Base-by-base conservation (phyloP, 2,329 filamentous ascomycete genomes). In the Beauveria sp. region DNA sequence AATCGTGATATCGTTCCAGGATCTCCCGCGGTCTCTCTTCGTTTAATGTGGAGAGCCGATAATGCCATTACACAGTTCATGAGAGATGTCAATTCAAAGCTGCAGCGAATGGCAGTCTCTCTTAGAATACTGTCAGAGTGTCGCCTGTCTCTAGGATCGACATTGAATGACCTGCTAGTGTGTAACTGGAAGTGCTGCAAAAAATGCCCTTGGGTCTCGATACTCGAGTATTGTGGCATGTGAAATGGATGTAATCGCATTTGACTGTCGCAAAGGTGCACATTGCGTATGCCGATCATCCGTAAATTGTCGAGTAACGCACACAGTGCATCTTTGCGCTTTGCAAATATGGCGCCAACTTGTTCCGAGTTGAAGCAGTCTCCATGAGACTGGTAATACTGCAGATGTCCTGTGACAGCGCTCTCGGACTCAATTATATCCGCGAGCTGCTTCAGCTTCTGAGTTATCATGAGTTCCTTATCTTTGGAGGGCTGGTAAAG, bases 91-190 rank as follows among this genome's bases (percentile, higher is more conserved):
- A 24, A 59, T 20, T 58, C 16, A 6, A 45, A 47, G n/a, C 34
- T 50, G 20, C 22, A 22, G 10, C 18, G 16, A n/a, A 52, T 12
- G 22, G 47, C 38, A 18, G 20, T 46, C 45, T 24, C 42, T 24
- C 45, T 28, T 9, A 59, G 49, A 24, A 59, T 43, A 10, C 12
- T 30, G 47, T 52, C 47, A n/a, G 57, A 52, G 40, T 52, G 18
- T 16, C 38, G 38, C 18, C 45, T 6, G n/a, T 52, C 47, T 20
- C 7, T 28, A 9, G 57, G 47, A 30, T 52, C 57, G 26, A 45
- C 47, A 28, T 59, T 59, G 28, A 59, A 59, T 16, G 57, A 50
- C 22, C 38, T 51, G 34, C 56, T 58, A n/a, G 47, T 59, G n/a
- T 59, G 57, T 3, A 30, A 28, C 22, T 18, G 5, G 38, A 58